Percentiles rank a stretch among this genome's conserved stretches.
phyloP scores from a whole-genome alignment of 2,329 filamentous ascomycete species.

The Fusarium graminum region DNA sequence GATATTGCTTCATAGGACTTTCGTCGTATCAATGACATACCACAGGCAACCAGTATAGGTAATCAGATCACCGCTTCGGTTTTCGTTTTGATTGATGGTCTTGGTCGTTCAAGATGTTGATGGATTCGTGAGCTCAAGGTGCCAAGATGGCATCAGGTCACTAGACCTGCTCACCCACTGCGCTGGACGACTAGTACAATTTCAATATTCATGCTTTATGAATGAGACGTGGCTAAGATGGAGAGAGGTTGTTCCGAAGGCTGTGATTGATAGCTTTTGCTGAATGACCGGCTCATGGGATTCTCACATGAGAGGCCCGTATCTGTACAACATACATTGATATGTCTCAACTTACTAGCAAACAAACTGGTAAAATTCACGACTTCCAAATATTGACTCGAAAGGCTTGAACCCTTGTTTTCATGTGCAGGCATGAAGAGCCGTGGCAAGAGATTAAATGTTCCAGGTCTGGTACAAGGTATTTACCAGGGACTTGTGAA shows the following conservation, averaged over 20 bases:
- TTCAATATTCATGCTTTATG: not conserved
- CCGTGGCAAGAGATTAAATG: slow-evolving; percentile 19
- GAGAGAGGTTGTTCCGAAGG: no score
- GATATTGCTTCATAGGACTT: not conserved
- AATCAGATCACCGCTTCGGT: slow-evolving; percentile 26
- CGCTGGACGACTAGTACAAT: no score
- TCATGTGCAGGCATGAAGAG: slow-evolving; percentile 8
- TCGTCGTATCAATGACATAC: slow-evolving; percentile 31
- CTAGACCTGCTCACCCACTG: no score
- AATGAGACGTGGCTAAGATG: not conserved
- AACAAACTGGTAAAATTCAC: not conserved
- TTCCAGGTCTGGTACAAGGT: slow-evolving; percentile 12
- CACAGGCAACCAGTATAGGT: slow-evolving; percentile 33
- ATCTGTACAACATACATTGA: not conserved
- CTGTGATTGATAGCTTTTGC: no score
- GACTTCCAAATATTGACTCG: not conserved
- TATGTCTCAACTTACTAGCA: not conserved
- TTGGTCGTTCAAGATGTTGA: not conserved
- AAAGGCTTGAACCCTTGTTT: not conserved
- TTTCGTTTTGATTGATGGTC: not conserved
- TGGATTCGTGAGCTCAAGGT: no score
- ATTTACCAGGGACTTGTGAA: no score
- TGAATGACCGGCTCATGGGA: no score
- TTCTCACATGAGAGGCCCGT: not conserved
- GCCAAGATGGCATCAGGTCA: no score